phyloP scores from a whole-genome alignment of 2,329 filamentous ascomycete species.

The Colletotrichum sp. region DNA sequence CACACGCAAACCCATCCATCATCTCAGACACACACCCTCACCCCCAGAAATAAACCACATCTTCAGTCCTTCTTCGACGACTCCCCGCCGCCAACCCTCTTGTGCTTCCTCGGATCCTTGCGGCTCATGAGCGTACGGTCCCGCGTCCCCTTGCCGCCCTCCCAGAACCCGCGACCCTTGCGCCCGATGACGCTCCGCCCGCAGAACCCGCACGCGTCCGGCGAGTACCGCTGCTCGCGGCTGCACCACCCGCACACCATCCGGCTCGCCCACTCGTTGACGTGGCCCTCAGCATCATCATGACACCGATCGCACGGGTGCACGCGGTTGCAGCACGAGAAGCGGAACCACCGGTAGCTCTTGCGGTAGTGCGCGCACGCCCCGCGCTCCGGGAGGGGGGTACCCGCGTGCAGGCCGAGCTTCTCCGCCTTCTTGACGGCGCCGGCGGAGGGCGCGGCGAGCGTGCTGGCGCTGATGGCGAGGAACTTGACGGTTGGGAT shows the following conservation, averaged over 20 bases:
- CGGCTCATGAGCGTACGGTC: conserved; percentile 74
- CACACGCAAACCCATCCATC: not conserved
- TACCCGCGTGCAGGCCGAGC: conserved; percentile 61
- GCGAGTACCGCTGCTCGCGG: conserved; percentile 79
- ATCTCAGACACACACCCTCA: not conserved
- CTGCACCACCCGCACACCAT: conserved; percentile 86
- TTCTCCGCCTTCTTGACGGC: conserved; percentile 54
- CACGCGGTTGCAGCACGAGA: conserved; percentile 65
- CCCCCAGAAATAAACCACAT: not conserved
- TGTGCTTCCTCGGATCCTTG: conserved; percentile 78
- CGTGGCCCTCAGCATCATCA: conserved; percentile 72
- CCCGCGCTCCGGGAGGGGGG: conserved; percentile 57
- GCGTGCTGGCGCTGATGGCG: conserved; percentile 65
- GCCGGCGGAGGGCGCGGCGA: conserved; percentile 42
- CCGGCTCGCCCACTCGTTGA: conserved; percentile 80
- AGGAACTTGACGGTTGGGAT: conserved; percentile 82
- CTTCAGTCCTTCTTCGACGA: conserved; percentile 37
- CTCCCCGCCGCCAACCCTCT: conserved; percentile 56
- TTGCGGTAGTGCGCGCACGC: conserved; percentile 63
- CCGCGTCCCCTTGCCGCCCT: conserved; percentile 83
- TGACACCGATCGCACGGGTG: conserved; percentile 77
- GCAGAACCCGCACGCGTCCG: conserved; percentile 78
- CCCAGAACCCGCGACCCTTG: conserved; percentile 79
- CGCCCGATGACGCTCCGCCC: conserved; percentile 71
- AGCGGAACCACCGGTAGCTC: conserved; percentile 69